Percentiles rank a stretch among this genome's conserved stretches.
These are phyloP conservation scores for Triticum dicoccoides DNA, from an alignment of 176 grass and related monocot genomes.

Conservation along the genomic window DNA sequence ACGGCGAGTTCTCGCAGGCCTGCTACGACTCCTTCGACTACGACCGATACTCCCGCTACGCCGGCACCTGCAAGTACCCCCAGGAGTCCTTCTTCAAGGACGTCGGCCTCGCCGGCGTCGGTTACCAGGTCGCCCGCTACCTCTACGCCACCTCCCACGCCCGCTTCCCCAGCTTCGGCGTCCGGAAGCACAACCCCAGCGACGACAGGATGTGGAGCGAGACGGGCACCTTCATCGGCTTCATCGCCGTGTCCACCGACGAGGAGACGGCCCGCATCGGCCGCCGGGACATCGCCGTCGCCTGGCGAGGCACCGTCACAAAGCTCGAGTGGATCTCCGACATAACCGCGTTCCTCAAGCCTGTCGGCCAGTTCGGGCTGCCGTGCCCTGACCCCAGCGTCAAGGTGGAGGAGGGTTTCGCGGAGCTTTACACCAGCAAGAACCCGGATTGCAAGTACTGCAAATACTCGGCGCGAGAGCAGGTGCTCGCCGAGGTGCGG, in stretches of 20 bases:
- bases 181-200: neutral
- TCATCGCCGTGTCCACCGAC: constrained; percentile 49
- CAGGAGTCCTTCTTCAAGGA: constrained; percentile 32
- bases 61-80: constrained; percentile 48
- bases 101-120: constrained; percentile 28
- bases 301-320: constrained; percentile 72
- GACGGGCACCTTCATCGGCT: constrained; percentile 72
- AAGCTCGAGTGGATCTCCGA: constrained; percentile 67
- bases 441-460: constrained; percentile 50
- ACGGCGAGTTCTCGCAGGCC: constrained; percentile 72
- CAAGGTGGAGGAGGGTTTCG: constrained; percentile 56
- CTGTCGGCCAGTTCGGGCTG: neutral
- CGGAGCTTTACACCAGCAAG: constrained; percentile 59
- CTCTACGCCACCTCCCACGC: constrained; percentile 48
- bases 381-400: constrained; percentile 48
- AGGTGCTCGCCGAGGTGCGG: constrained; percentile 65
- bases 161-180: neutral
- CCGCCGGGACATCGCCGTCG: constrained; percentile 58
- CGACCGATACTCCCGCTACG: constrained; percentile 56
- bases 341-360: constrained; percentile 28
- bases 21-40: constrained; percentile 74
- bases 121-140: constrained; percentile 51
- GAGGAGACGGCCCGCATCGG: constrained; percentile 36
- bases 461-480: constrained; percentile 63
- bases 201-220: constrained; percentile 47